Evolutionary conservation across 768 basidiomycete genomes (phyloP).

Genomic region (Tremella fuciformis): DNA sequence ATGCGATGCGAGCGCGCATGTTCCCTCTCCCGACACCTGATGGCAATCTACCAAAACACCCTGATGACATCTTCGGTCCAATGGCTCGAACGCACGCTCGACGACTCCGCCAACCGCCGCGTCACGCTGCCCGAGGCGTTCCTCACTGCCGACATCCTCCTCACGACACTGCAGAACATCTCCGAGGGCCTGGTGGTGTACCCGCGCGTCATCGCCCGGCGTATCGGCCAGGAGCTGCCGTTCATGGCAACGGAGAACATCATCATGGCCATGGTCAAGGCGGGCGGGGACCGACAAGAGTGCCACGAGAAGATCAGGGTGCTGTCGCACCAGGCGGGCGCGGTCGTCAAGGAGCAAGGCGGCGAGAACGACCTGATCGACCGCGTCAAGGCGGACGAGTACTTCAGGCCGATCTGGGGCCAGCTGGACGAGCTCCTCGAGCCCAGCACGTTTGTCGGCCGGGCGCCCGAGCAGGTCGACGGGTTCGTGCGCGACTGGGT

Average conservation of each 20-base stretch:
- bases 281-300: slow-evolving; percentile 92
- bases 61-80: slow-evolving; percentile 92
- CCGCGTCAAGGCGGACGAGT: slow-evolving; percentile 72
- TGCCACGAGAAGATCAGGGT: slow-evolving; percentile 95
- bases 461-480: slow-evolving; percentile 94
- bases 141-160: slow-evolving; percentile 91
- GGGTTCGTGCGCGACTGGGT: slow-evolving; percentile 84
- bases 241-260: slow-evolving; percentile 99
- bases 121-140: slow-evolving; percentile 96
- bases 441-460: slow-evolving; percentile 82
- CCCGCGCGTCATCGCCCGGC: slow-evolving; percentile 87
- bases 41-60: slow-evolving; percentile 93
- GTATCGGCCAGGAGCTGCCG: slow-evolving; percentile 89
- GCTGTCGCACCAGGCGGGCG: slow-evolving; percentile 87
- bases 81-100: slow-evolving; percentile 97
- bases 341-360: slow-evolving; percentile 91
- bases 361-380: slow-evolving; percentile 94
- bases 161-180: slow-evolving; percentile 93
- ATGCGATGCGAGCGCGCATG: slow-evolving; percentile 99
- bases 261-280: slow-evolving; percentile 94
- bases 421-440: slow-evolving; percentile 77
- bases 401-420: slow-evolving; percentile 81
- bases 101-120: slow-evolving; percentile 95
- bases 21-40: slow-evolving; percentile 90
- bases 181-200: slow-evolving; percentile 99